Evolutionary conservation across 306 rosid genomes (phyloP).

Genomic region (Dalbergia oliveri): DNA sequence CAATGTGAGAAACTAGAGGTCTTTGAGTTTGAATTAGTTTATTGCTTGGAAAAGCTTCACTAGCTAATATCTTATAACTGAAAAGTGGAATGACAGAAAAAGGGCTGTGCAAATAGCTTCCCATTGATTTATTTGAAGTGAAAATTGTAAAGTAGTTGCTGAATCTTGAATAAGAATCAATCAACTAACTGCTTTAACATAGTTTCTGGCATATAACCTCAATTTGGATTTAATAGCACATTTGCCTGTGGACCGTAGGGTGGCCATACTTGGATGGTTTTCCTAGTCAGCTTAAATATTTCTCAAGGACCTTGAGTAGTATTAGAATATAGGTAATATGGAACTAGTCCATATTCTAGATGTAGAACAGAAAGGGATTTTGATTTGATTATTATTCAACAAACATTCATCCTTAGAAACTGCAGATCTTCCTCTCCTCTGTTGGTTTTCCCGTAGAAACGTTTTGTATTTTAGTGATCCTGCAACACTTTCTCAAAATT

Average conservation of each 20-base stretch:
- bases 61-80: no score
- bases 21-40: neutral
- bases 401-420: neutral
- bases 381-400: neutral
- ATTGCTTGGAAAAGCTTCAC: neutral
- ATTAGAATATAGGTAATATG: neutral
- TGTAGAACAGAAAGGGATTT: constrained; percentile 16
- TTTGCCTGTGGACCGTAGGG: neutral
- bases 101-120: neutral
- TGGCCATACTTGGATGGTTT: constrained; percentile 5
- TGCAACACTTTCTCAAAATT: constrained; percentile 1
- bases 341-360: neutral
- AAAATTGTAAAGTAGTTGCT: neutral
- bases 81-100: no score
- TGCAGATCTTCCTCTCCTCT: neutral
- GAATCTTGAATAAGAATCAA: constrained; percentile 13
- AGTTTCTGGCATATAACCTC: constrained; percentile 22
- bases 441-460: neutral
- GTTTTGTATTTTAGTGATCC: neutral
- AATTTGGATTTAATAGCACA: neutral
- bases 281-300: neutral
- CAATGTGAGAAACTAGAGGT: neutral
- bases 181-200: neutral
- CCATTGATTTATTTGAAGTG: neutral
- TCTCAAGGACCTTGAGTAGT: constrained; percentile 2